Percentiles rank a stretch among this genome's conserved stretches.
Conservation (phyloP, 345 rosid genomes). For the Bruguiera parviflora region DNA sequence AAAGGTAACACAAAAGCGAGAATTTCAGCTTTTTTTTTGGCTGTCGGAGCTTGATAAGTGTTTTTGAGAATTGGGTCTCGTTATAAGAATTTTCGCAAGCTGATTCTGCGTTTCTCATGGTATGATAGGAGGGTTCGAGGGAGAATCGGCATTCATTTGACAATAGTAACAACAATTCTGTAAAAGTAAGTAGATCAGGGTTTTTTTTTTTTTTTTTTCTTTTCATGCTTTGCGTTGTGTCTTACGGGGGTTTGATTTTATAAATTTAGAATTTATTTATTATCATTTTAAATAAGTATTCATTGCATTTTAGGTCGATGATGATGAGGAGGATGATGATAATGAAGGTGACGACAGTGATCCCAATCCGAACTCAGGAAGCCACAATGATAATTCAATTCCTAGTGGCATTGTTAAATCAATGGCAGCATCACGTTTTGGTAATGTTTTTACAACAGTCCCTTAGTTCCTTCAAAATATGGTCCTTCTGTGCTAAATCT, state of each 20-base stretch:
- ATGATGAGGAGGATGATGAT: slow-evolving; percentile 46
- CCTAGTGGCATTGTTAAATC: slow-evolving; percentile 42
- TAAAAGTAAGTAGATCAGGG: slow-evolving; percentile 46
- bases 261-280: neutral
- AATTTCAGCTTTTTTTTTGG: neutral
- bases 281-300: neutral
- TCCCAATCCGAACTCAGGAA: slow-evolving; percentile 53
- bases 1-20: slow-evolving; percentile 32
- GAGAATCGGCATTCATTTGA: slow-evolving; percentile 42
- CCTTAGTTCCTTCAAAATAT: neutral
- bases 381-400: slow-evolving; percentile 56
- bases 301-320: slow-evolving; percentile 34
- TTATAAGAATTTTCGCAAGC: neutral
- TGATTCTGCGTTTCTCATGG: slow-evolving; percentile 14
- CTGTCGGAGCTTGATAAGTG: neutral
- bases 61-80: no score
- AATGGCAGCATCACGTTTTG: slow-evolving; percentile 40
- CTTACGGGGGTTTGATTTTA: neutral
- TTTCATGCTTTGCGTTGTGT: neutral
- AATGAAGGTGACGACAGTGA: slow-evolving; percentile 55
- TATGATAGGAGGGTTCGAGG: slow-evolving; percentile 53
- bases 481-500: neutral
- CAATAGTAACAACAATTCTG: slow-evolving; percentile 26
- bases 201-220: neutral
- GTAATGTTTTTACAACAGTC: slow-evolving; percentile 18